Base-by-base conservation (phyloP, 2,329 filamentous ascomycete genomes). In the Boeremia exigua region DNA sequence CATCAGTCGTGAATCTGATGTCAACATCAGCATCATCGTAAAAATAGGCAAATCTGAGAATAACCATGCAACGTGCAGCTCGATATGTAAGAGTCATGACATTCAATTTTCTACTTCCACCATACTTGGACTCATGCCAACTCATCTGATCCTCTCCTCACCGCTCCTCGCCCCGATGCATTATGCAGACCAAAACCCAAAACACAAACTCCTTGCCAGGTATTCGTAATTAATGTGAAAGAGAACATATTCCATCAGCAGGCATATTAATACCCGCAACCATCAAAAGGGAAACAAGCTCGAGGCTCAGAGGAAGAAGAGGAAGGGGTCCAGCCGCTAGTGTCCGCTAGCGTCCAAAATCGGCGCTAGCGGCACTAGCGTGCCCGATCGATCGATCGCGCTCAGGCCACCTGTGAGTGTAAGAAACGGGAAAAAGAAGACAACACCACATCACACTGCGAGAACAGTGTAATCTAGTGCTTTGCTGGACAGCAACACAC, bases 401-500 rank as follows among this genome's bases (percentile, higher is more conserved):
- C 8, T 28, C 48, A 48, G 33, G 29, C 27, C 33, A 54, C 46
- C 45, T 44, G 33, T 47, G 39, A n/a, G 33, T 48, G 37, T 29
- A 37, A 48, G 28, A 53, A 36, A 48, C n/a, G 15, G 19, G 30
- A 36, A 50, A 19, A 30, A 37, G 19, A 40, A 27, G 17, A 53
- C 33, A 49, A 56, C 55, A 38, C 15, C 4, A 15, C 34, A 25
- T 9, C 12, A 8, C 17, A 37, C 49, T 25, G 28, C 43, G 12
- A 8, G 4, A 10, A 40, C 4, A n/a, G 38, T 27, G 10, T n/a
- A 42, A 30, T 28, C 54, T 67, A 73, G 53, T 74, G 69, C 65
- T 75, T 73, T 40, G 70, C n/a, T n/a, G n/a, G 70, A 63, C 70
- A 74, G 62, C 72, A 75, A 65, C 72, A 75, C 65, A 74, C 72